A percentile compares a stretch with the other conserved stretches of the same genome.
Conservation (phyloP, 345 rosid species). For the Boechera divaricarpa region DNA sequence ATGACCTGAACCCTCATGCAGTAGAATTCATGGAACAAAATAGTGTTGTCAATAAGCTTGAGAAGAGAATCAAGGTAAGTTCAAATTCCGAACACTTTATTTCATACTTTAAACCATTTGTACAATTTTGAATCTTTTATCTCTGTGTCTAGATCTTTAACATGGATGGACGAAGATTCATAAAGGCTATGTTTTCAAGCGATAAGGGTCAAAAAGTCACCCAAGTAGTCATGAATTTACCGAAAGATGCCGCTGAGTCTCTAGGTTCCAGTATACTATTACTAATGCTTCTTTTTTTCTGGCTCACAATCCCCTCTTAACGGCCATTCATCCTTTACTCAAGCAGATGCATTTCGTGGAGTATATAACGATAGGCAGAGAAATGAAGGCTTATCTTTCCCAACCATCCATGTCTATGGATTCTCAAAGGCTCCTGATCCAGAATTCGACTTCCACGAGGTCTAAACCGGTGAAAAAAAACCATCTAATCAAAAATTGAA, state of each 20-base stretch:
- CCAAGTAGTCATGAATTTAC: constrained; percentile 88
- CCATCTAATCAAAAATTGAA: neutral
- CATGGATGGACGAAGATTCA: constrained; percentile 94
- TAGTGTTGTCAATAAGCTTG: constrained; percentile 75
- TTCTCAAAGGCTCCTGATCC: constrained; percentile 94
- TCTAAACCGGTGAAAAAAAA: constrained; percentile 20
- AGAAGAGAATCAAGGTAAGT: constrained; percentile 70
- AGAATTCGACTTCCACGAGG: constrained; percentile 94
- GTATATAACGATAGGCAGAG: constrained; percentile 55
- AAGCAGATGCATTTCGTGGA: constrained; percentile 80
- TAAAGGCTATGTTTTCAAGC: constrained; percentile 71
- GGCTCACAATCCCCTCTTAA: neutral
- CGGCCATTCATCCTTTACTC: neutral
- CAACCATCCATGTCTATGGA: constrained; percentile 84
- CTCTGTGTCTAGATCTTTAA: constrained; percentile 62
- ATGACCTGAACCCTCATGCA: constrained; percentile 88
- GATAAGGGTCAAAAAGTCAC: constrained; percentile 70
- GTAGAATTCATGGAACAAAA: constrained; percentile 80
- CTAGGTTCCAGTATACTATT: constrained; percentile 54
- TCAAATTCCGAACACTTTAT: neutral
- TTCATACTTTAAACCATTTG: neutral
- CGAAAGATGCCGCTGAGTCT: constrained; percentile 81
- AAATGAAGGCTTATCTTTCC: constrained; percentile 53
- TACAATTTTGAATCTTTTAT: constrained; percentile 20
- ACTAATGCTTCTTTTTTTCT: neutral